Conservation (phyloP, 768 basidiomycete species). For the Arthromyces matolae region DNA sequence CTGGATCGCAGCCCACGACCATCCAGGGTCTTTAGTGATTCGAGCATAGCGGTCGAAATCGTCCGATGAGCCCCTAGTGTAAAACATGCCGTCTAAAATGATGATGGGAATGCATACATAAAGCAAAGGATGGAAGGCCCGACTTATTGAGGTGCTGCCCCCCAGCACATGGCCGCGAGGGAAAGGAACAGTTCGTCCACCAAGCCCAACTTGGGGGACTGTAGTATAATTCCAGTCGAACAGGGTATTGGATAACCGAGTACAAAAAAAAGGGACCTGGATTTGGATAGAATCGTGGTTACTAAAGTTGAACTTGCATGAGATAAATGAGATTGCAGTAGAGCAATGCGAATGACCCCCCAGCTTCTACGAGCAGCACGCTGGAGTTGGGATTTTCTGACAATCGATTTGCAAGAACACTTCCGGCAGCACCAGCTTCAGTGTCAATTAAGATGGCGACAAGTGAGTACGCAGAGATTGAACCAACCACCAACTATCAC, state of each 20-base stretch:
- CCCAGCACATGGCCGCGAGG: slow-evolving; percentile 27
- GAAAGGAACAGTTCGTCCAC: slow-evolving; percentile 20
- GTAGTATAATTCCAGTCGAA: slow-evolving; percentile 32
- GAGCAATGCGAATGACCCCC: slow-evolving; percentile 7
- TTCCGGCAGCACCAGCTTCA: slow-evolving; percentile 13
- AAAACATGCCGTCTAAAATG: slow-evolving; percentile 26
- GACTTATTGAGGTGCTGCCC: slow-evolving; percentile 28
- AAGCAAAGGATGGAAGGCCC: not conserved
- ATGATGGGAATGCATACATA: not conserved
- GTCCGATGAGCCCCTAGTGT: slow-evolving; percentile 28
- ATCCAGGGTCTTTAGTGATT: slow-evolving; percentile 27
- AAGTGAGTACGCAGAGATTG: not conserved
- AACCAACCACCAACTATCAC: slow-evolving; percentile 21
- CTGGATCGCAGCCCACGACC: slow-evolving; percentile 29
- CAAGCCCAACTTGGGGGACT: slow-evolving; percentile 23
- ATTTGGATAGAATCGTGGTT: slow-evolving; percentile 9
- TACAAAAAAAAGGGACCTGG: slow-evolving; percentile 14
- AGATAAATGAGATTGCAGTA: not conserved
- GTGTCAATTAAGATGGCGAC: too few species aligned
- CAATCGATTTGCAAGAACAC: slow-evolving; percentile 10
- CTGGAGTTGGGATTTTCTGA: slow-evolving; percentile 8
- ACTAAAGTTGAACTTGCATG: not conserved
- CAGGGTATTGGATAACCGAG: slow-evolving; percentile 15
- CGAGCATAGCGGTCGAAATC: slow-evolving; percentile 29
- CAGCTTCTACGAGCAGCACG: slow-evolving; percentile 10